Evolutionary conservation across 2,329 filamentous ascomycete genomes (phyloP).

Genomic region (Sclerotinia borealis): DNA sequence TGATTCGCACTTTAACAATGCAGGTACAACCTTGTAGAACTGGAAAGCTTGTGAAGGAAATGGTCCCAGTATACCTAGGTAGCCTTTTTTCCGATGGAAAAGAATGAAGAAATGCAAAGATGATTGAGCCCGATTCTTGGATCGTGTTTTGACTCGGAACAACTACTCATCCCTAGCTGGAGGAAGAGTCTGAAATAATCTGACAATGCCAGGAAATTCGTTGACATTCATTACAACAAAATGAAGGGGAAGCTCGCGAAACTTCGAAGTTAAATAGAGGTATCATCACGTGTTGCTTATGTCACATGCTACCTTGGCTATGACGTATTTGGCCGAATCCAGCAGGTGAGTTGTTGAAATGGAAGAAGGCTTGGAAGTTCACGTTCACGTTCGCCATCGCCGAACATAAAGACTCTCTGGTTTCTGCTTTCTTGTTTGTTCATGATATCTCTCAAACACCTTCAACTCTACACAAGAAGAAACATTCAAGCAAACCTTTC

Average conservation of each 20-base stretch:
- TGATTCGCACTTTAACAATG: background rate
- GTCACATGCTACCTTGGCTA: background rate
- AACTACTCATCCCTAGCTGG: too few relatives aligned
- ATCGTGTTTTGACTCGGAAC: too few relatives aligned
- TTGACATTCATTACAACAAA: background rate
- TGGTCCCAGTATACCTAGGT: background rate
- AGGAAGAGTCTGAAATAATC: too few relatives aligned
- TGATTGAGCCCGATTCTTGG: too few relatives aligned
- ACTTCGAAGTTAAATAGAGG: background rate
- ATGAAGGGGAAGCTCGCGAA: background rate
- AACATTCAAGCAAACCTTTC: background rate
- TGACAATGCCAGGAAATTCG: background rate
- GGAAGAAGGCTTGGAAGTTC: background rate
- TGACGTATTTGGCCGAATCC: slow-evolving; percentile 1
- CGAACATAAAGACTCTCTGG: background rate
- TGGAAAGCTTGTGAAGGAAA: background rate
- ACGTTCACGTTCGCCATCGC: too few relatives aligned
- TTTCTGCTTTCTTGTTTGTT: background rate
- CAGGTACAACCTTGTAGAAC: background rate
- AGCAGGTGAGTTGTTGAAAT: slow-evolving; percentile 6
- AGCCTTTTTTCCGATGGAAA: too few relatives aligned
- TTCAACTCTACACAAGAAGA: background rate
- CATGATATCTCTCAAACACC: slow-evolving; percentile 3
- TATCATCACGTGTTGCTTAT: background rate
- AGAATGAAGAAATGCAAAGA: background rate